A percentile compares a stretch with the other conserved stretches of the same genome.
Conservation (phyloP, 345 rosid genomes). For the Geranium brycei region DNA sequence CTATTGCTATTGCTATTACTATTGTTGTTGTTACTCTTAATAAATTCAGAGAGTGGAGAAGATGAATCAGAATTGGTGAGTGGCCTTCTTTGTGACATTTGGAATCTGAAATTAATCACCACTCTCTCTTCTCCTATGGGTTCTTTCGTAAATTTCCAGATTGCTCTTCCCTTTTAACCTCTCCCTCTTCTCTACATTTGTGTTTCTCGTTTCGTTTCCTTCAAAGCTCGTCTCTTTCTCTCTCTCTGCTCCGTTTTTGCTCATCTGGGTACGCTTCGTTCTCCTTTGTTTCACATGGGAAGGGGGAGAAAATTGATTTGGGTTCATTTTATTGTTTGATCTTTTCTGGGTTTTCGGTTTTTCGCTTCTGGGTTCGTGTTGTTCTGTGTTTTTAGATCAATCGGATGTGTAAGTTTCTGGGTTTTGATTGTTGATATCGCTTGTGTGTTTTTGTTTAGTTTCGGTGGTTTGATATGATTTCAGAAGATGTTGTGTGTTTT, state of each 20-base stretch:
- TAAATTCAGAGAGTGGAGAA: no score
- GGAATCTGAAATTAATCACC: no score
- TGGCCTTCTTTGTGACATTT: no score
- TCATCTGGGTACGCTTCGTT: neutral
- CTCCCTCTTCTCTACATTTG: neutral
- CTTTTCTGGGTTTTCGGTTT: neutral
- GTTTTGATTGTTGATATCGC: neutral
- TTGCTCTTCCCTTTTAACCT: slow-evolving; percentile 12
- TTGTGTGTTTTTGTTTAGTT: no score
- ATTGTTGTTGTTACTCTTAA: no score
- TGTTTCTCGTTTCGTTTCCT: neutral
- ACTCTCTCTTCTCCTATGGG: slow-evolving; percentile 8
- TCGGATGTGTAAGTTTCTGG: neutral
- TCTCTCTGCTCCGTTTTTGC: neutral
- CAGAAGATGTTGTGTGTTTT: no score
- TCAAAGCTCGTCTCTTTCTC: neutral
- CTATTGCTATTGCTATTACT: no score
- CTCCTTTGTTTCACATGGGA: neutral
- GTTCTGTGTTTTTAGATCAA: neutral
- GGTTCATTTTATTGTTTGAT: neutral
- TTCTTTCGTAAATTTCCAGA: slow-evolving; percentile 13
- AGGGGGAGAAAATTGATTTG: neutral
- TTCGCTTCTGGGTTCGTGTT: no score
- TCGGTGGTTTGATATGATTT: neutral
- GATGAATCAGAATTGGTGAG: no score